Conservation (phyloP, 2,329 filamentous ascomycete genomes). For the Clonostachys chloroleuca region DNA sequence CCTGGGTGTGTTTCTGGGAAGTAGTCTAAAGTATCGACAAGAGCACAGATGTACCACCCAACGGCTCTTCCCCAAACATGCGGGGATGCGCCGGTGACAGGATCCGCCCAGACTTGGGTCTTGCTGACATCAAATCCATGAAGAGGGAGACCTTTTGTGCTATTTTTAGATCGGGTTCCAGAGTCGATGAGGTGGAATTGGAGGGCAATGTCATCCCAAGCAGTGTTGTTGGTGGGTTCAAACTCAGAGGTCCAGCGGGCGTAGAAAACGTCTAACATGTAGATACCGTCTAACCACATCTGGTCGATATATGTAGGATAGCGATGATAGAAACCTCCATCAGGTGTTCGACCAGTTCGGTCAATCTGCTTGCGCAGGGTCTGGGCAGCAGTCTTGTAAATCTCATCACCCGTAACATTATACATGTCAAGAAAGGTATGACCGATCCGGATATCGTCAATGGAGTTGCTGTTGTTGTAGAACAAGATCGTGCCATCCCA, state of each 20-base stretch:
- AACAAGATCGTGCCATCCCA: slow-evolving; percentile 41
- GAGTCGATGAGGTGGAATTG: slow-evolving; percentile 40
- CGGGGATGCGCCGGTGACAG: slow-evolving; percentile 41
- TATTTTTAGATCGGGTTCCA: slow-evolving; percentile 31
- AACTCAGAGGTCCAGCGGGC: slow-evolving; percentile 32
- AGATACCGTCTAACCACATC: slow-evolving; percentile 56
- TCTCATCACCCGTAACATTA: slow-evolving; percentile 34
- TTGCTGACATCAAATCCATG: slow-evolving; percentile 50
- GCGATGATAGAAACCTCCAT: slow-evolving; percentile 50
- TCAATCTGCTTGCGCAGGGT: slow-evolving; percentile 39
- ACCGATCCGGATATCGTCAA: slow-evolving; percentile 48
- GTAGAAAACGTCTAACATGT: slow-evolving; percentile 41
- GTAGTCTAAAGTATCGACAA: slow-evolving; percentile 44
- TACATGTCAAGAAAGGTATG: slow-evolving; percentile 46
- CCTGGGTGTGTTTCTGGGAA: slow-evolving; percentile 29
- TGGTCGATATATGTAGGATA: slow-evolving; percentile 41
- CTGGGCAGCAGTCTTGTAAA: slow-evolving; percentile 43
- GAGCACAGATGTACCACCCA: slow-evolving; percentile 48
- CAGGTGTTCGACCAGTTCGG: slow-evolving; percentile 39
- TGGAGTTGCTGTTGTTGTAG: slow-evolving; percentile 39
- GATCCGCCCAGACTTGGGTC: slow-evolving; percentile 45
- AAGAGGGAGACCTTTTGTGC: slow-evolving; percentile 34
- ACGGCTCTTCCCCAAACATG: slow-evolving; percentile 48
- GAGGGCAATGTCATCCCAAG: slow-evolving; percentile 35
- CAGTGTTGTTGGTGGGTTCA: slow-evolving; percentile 27